Conservation (phyloP, 2,329 filamentous ascomycete genomes). For the Epichloe uncinata region DNA sequence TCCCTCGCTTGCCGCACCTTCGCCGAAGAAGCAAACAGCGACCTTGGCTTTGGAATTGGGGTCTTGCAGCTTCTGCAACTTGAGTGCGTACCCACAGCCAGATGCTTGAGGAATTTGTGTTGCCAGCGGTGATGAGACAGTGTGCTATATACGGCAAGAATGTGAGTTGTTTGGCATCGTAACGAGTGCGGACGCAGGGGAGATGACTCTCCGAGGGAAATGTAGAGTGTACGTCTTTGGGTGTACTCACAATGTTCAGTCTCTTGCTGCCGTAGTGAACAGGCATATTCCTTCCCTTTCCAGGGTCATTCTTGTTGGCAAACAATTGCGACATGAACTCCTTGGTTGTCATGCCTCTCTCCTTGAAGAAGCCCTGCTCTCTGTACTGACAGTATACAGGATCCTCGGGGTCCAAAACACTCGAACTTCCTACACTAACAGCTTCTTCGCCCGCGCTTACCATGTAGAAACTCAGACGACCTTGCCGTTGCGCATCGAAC, state of each 20-base stretch:
- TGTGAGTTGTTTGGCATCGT: background rate
- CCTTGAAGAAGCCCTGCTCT: slow-evolving; percentile 80
- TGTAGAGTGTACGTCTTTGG: background rate
- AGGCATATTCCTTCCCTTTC: slow-evolving; percentile 87
- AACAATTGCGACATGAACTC: slow-evolving; percentile 97
- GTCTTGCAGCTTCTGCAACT: slow-evolving; percentile 63
- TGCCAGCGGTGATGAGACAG: slow-evolving; percentile 69
- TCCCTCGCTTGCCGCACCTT: slow-evolving; percentile 80
- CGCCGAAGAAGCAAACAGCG: slow-evolving; percentile 77
- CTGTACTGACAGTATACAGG: slow-evolving; percentile 92
- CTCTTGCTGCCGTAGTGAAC: slow-evolving; percentile 84
- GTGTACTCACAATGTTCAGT: slow-evolving; percentile 59
- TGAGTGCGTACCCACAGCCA: slow-evolving; percentile 77
- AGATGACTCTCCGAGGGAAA: too few species aligned
- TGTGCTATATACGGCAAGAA: slow-evolving; percentile 42
- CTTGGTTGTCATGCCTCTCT: slow-evolving; percentile 73
- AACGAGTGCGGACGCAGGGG: background rate
- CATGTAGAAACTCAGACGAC: slow-evolving; percentile 95
- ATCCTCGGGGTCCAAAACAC: slow-evolving; percentile 69
- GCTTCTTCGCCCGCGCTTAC: slow-evolving; percentile 91
- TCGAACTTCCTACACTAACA: slow-evolving; percentile 78
- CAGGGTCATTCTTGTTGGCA: slow-evolving; percentile 67
- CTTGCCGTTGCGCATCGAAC: slow-evolving; percentile 94
- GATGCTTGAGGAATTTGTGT: slow-evolving; percentile 84
- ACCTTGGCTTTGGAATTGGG: slow-evolving; percentile 54